These are phyloP conservation scores for Arbutus unedo DNA, from an alignment of 148 eudicot species.

Conservation along the genomic window DNA sequence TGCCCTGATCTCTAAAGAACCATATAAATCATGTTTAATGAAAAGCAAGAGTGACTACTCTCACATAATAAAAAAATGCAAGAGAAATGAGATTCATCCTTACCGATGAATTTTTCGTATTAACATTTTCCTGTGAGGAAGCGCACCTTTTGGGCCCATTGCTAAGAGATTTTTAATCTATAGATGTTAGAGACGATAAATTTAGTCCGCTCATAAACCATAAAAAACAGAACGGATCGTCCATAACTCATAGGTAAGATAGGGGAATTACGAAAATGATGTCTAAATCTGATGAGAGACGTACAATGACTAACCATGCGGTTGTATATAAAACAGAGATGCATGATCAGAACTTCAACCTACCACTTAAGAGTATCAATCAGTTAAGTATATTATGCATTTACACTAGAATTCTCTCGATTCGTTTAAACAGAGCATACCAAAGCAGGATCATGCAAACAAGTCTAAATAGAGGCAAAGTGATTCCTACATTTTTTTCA, in stretches of 20 bases:
- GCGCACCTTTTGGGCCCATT: conserved; percentile 73
- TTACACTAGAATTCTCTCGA: not conserved
- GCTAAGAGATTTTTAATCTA: conserved; percentile 87
- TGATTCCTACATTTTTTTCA: not conserved
- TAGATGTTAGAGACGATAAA: conserved; percentile 16
- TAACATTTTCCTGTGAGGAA: conserved; percentile 75
- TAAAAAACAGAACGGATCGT: not conserved
- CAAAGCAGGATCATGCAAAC: not conserved
- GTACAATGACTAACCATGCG: not conserved
- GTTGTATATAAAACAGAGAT: not conserved
- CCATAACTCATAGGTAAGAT: not conserved
- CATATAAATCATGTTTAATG: not conserved
- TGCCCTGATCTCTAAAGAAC: not conserved
- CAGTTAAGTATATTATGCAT: no score
- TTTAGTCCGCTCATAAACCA: not conserved
- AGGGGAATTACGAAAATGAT: no score
- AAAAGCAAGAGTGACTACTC: not conserved
- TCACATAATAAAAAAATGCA: not conserved
- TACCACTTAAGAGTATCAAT: not conserved
- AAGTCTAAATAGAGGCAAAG: not conserved
- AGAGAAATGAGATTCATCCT: conserved; percentile 1
- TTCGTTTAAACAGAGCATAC: not conserved
- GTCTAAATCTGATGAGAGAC: not conserved
- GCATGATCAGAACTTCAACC: not conserved
- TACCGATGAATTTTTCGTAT: conserved; percentile 87